Evolutionary conservation across 768 basidiomycete genomes (phyloP), one percentile per base, ranked within the genome.

Genomic region (Lyophyllum shimeji): DNA sequence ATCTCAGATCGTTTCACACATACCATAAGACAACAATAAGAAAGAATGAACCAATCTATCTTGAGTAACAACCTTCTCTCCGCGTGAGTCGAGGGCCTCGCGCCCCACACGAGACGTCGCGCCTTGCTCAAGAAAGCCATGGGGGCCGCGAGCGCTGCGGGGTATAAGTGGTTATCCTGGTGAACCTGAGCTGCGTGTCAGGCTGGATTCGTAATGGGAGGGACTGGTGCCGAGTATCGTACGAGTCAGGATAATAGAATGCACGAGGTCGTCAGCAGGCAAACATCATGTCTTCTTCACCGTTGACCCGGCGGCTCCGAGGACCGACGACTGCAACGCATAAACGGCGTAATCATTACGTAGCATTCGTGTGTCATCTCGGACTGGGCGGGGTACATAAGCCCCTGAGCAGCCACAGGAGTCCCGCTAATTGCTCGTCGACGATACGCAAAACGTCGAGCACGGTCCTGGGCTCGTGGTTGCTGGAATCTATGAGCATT

Each of bases 1-100:
- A 34, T 24, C 52, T 29, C 13, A 57, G 57, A 40, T 58, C 63
- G 51, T 49, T 33, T 56, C 43, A 37, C 18, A 63, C 64, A 40
- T 63, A 86, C 81, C 85, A 87, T 83, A 45, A 88, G 74, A 72
- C 86, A 88, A 64, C 84, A 83, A 64, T 86, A 88, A 8, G 85
- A 86, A 39, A 89, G 66, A 47, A 89, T 86, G 64, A 87, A 86
- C 74, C 78, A 83, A 67, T 90, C 81, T 21, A 82, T 72, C 60
- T 89, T 89, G 60, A 81, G 61, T 23, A 89, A 68, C 29, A 89
- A 74, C 18, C 56, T 76, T 27, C 72, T 66, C 71, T 88, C 86
- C 13, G 45, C 53, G 44, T 60, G 53, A 18, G 63, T 53, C 8
- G 53, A 27, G 13, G 63, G 56, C 31, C 27, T 56, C 43, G 50